phyloP scores from a whole-genome alignment of 2,329 filamentous ascomycete genomes.

The Elsinoe batatas region DNA sequence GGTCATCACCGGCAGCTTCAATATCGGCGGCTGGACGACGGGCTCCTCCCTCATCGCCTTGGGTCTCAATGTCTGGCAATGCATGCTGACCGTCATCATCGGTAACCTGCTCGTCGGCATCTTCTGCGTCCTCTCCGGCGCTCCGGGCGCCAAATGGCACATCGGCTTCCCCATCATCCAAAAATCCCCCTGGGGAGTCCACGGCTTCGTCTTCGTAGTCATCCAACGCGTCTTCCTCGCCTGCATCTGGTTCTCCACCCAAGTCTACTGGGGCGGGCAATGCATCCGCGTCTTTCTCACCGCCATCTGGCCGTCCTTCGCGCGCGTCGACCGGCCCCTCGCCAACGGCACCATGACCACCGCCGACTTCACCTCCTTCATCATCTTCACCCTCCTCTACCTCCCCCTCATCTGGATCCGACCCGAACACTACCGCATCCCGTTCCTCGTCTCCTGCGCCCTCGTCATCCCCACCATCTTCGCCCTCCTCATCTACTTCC shows the following conservation, averaged over 20 bases:
- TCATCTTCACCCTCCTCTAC: slow-evolving; percentile 29
- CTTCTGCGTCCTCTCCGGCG: neutral
- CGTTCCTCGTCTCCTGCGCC: slow-evolving; percentile 9
- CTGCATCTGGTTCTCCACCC: slow-evolving; percentile 8
- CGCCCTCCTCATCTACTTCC: slow-evolving; percentile 16
- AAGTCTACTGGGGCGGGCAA: slow-evolving; percentile 9
- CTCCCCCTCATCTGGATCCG: slow-evolving; percentile 6
- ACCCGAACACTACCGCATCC: slow-evolving; percentile 8
- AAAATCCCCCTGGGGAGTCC: slow-evolving; percentile 3
- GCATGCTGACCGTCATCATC: slow-evolving; percentile 8
- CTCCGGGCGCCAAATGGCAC: slow-evolving; percentile 1
- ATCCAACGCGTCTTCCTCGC: slow-evolving; percentile 8
- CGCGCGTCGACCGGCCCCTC: slow-evolving; percentile 42
- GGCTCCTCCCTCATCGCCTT: slow-evolving; percentile 8
- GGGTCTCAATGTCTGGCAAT: slow-evolving; percentile 7
- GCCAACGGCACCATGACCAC: slow-evolving; percentile 41
- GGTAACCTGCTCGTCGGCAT: neutral
- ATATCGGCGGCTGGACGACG: slow-evolving; percentile 9
- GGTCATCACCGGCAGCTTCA: slow-evolving; percentile 10
- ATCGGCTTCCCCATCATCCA: slow-evolving; percentile 11
- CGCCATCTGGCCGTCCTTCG: slow-evolving; percentile 34
- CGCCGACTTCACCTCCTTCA: slow-evolving; percentile 17
- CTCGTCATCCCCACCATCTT: slow-evolving; percentile 7
- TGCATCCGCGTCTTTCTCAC: slow-evolving; percentile 9
- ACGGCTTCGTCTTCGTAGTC: slow-evolving; percentile 7